Evolutionary conservation across 73 alveolate genomes (phyloP), one percentile per base, ranked within the genome.

Genomic region (Paraurostyla sp.): DNA sequence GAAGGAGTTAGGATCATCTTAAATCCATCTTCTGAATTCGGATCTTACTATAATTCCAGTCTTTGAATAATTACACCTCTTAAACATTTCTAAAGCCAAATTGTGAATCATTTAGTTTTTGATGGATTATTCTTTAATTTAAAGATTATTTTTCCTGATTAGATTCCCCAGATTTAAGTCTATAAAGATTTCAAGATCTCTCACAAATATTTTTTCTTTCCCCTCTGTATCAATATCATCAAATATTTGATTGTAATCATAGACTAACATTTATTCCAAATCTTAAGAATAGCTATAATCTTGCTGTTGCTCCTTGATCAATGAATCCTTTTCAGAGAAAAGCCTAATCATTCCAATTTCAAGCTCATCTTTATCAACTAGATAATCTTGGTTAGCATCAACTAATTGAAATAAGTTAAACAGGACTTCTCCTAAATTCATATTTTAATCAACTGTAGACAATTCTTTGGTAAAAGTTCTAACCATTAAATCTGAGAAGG

Each of bases 151-250:
- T 23, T 4, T 45, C 29, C 33, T 48, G 7, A 45, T 2, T 15
- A 73, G 18, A 9, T 30, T 43, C n/a, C 42, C 41, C 3, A 48
- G 22, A 43, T 48, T 20, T 3, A 36, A 16, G 15, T 45, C 71
- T 45, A 73, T 11, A 46, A 73, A 73, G 16, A 25, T 20, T 20
- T 45, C 52, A 3, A 73, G 20, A 23, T 73, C 86, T 73, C 51
- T 43, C 23, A 73, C 16, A 30, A 22, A 73, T 1, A 73, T 73
- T 48, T 46, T 22, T 15, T 35, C 71, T 0, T 73, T 32, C 18
- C 40, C 13, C 15, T 73, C 86, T 73, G 25, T n/a, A 27, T 73
- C 86, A 23, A 73, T 73, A 43, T 73, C 35, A 29, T 73, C 59
- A 36, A 73, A 73, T 6, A 65, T 11, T 30, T 18, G 13, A 6